These are phyloP conservation scores for Plectosphaerella sp. DNA, from an alignment of 2,329 filamentous ascomycete species.

Conservation along the genomic window DNA sequence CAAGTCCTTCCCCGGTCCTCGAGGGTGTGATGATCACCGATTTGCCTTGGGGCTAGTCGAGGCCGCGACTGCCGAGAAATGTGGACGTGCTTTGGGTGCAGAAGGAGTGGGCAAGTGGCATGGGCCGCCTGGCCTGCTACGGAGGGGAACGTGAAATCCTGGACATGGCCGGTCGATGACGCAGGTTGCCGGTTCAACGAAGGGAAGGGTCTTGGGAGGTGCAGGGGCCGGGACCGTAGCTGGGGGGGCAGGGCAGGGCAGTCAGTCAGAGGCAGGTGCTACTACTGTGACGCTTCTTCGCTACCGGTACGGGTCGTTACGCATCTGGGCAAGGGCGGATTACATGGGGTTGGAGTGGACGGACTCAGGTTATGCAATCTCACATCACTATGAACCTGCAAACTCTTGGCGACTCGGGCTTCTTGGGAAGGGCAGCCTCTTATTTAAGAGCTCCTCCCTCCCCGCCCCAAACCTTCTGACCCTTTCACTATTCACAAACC, in stretches of 20 bases:
- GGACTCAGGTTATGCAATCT: neutral
- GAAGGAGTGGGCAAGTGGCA: neutral
- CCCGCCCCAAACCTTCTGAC: slow-evolving; percentile 2
- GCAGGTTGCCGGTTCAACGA: slow-evolving; percentile 15
- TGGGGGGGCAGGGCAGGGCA: neutral
- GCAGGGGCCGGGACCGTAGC: too few relatives aligned
- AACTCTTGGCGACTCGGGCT: neutral
- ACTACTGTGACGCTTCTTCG: neutral
- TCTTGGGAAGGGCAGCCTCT: neutral
- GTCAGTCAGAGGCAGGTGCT: too few relatives aligned
- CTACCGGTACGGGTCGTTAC: neutral
- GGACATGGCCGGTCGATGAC: slow-evolving; percentile 25
- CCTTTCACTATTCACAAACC: slow-evolving; percentile 1
- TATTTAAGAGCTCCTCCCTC: neutral
- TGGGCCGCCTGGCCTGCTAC: neutral
- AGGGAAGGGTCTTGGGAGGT: slow-evolving; percentile 5
- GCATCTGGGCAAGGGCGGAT: neutral
- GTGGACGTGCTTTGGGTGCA: neutral
- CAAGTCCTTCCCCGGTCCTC: too few relatives aligned
- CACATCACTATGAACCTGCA: neutral
- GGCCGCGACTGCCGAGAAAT: neutral
- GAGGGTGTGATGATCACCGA: too few relatives aligned
- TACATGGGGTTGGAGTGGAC: neutral
- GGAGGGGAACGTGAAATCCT: neutral
- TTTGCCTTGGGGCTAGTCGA: too few relatives aligned